Conservation (phyloP, 345 rosid genomes). For the Nephelium lappaceum region DNA sequence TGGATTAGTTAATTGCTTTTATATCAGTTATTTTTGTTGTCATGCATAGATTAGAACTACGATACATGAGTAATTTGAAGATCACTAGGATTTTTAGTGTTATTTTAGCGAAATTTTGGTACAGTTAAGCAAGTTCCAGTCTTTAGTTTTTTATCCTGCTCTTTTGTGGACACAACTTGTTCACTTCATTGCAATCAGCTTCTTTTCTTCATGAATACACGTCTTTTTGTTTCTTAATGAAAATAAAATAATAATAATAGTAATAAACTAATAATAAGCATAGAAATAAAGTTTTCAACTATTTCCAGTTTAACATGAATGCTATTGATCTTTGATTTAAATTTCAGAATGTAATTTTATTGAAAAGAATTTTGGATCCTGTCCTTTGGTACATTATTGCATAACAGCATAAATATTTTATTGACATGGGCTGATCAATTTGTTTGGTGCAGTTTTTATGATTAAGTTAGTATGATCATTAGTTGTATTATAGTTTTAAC, state of each 20-base stretch:
- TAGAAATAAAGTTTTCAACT: not conserved
- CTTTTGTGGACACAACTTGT: no score
- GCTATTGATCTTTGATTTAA: not conserved
- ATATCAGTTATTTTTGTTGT: not conserved
- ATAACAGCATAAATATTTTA: not conserved
- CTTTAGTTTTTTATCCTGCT: not conserved
- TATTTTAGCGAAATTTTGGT: not conserved
- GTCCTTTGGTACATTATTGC: not conserved
- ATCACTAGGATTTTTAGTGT: not conserved
- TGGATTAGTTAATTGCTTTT: not conserved
- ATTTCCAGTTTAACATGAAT: not conserved
- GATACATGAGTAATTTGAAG: not conserved
- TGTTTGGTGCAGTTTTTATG: no score
- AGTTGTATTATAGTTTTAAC: no score
- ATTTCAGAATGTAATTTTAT: not conserved
- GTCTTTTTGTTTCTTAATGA: no score
- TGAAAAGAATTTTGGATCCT: not conserved
- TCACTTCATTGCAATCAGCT: no score
- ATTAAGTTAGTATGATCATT: no score
- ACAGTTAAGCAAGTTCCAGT: not conserved
- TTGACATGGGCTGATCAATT: not conserved
- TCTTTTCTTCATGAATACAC: no score
- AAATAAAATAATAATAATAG: no score
- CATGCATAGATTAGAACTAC: not conserved
- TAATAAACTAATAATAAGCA: no score